Evolutionary conservation across 257 asterid genomes (phyloP).

Genomic region (Capsicum rhomboideum): DNA sequence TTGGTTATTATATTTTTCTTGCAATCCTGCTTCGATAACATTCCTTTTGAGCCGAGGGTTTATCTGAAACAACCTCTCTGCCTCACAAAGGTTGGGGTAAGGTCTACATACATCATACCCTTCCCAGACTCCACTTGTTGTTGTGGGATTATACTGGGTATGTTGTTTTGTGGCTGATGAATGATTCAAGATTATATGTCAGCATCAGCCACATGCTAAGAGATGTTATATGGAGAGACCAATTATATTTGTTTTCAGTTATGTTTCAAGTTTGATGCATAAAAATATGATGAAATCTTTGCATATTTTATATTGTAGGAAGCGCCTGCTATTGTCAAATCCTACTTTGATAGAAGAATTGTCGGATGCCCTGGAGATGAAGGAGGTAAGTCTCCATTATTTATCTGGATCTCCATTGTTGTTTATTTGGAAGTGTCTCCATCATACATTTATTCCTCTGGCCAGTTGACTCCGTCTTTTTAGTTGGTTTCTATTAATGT

Average conservation of each 20-base stretch:
- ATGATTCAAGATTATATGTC: neutral
- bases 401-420: neutral
- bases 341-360: constrained; percentile 70
- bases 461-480: neutral
- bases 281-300: neutral
- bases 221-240: neutral
- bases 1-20: too few species aligned
- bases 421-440: neutral
- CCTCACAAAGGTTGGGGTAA: too few species aligned
- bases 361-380: constrained; percentile 96
- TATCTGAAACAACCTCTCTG: too few species aligned
- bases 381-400: constrained; percentile 51
- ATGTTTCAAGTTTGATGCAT: neutral
- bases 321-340: constrained; percentile 68
- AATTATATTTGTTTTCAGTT: neutral
- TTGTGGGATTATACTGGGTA: too few species aligned
- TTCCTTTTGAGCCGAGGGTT: too few species aligned
- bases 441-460: neutral
- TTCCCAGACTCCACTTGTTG: too few species aligned
- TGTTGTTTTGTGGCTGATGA: neutral
- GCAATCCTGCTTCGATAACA: too few species aligned
- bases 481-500: neutral
- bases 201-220: neutral
- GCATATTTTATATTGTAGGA: constrained; percentile 34
- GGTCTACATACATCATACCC: too few species aligned